Percentiles rank a stretch among this genome's conserved stretches.
Conservation (phyloP, 768 basidiomycete species). For the Suillus hirtellus region DNA sequence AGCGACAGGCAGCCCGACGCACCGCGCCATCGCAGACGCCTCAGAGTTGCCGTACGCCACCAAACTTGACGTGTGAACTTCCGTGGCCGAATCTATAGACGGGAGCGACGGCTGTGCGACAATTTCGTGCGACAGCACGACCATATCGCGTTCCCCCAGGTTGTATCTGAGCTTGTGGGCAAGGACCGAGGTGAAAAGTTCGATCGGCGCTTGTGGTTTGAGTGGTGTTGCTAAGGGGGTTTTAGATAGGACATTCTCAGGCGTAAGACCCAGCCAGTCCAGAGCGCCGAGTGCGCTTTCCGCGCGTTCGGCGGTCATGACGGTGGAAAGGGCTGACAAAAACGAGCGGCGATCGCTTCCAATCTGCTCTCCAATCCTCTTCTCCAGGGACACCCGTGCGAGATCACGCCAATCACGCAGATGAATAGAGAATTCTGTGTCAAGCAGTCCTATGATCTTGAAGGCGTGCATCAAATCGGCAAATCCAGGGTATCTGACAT, state of each 20-base stretch:
- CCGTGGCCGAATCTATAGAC: slow-evolving; percentile 28
- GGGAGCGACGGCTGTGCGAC: slow-evolving; percentile 39
- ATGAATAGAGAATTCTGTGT: slow-evolving; percentile 26
- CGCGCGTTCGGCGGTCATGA: slow-evolving; percentile 22
- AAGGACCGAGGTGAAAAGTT: slow-evolving; percentile 73
- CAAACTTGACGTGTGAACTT: slow-evolving; percentile 68
- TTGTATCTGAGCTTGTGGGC: slow-evolving; percentile 69
- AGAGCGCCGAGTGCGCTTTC: slow-evolving; percentile 42
- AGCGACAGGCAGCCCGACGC: slow-evolving; percentile 86
- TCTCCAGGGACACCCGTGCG: slow-evolving; percentile 34
- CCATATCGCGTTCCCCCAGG: slow-evolving; percentile 79
- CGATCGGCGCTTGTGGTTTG: slow-evolving; percentile 60
- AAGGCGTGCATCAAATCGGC: slow-evolving; percentile 72
- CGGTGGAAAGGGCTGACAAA: slow-evolving; percentile 31
- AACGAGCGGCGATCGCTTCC: slow-evolving; percentile 35
- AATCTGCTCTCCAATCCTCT: slow-evolving; percentile 26
- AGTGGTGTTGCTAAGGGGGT: slow-evolving; percentile 34
- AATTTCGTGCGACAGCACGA: slow-evolving; percentile 84
- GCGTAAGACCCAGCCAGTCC: slow-evolving; percentile 35
- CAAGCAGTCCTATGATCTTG: slow-evolving; percentile 67
- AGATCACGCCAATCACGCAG: slow-evolving; percentile 38
- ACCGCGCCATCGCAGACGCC: slow-evolving; percentile 86
- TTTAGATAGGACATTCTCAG: background rate
- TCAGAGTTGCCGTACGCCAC: slow-evolving; percentile 57
- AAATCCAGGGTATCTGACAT: slow-evolving; percentile 80